Percentiles rank a stretch among this genome's conserved stretches.
phyloP scores from a whole-genome alignment of 805 yeast genomes.

The Yarrowia deformans region DNA sequence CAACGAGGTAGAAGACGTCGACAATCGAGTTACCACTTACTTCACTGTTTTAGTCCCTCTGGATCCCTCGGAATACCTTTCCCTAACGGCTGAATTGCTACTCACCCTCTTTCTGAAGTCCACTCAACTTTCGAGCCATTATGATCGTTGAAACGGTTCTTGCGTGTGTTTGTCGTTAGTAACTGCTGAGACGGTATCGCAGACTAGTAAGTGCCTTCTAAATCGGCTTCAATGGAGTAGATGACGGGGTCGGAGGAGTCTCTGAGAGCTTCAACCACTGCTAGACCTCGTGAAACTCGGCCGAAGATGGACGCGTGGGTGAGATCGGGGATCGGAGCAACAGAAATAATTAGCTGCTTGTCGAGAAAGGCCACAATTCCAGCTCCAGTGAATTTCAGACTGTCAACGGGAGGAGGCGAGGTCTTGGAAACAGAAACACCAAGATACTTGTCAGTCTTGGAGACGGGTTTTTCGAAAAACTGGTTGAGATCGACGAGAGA shows the following conservation, averaged over 20 bases:
- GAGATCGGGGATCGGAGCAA: conserved; percentile 31
- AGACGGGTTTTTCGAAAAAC: conserved; percentile 3
- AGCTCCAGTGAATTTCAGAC: conserved; percentile 33
- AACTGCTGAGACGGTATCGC: no score
- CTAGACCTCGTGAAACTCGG: conserved; percentile 27
- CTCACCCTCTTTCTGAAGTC: conserved; percentile 55
- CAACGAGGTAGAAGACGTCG: no score
- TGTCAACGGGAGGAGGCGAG: conserved; percentile 20
- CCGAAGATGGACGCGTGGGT: conserved; percentile 13
- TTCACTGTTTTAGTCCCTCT: no score
- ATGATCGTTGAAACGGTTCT: neutral
- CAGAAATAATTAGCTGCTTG: conserved; percentile 20
- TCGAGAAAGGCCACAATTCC: conserved; percentile 31
- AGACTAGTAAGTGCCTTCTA: conserved; percentile 8
- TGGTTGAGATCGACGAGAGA: conserved; percentile 30
- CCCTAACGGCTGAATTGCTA: neutral
- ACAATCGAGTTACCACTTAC: no score
- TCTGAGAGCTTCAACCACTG: conserved; percentile 21
- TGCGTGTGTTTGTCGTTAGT: neutral
- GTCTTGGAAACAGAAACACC: conserved; percentile 3
- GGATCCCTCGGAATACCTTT: no score
- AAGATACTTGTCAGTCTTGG: conserved; percentile 22
- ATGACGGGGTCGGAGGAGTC: conserved; percentile 16
- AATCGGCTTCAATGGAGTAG: conserved; percentile 23
- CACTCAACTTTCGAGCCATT: conserved; percentile 47